Percentiles rank a stretch among this genome's conserved stretches.
These are phyloP conservation scores for Saccharomycopsis phalli DNA, from an alignment of 1,139 yeast genomes.

Conservation along the genomic window DNA sequence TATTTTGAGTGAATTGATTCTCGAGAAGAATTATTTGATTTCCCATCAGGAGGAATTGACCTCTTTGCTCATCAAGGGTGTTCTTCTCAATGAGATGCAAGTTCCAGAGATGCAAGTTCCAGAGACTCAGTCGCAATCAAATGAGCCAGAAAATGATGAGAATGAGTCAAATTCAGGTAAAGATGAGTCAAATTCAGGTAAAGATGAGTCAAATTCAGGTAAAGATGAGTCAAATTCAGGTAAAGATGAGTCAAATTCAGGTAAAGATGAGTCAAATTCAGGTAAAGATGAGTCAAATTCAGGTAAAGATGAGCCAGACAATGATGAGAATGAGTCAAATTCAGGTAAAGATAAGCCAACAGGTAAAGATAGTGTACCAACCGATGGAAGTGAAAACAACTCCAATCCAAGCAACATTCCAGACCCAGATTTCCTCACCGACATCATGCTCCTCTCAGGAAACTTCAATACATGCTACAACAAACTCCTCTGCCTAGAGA, in stretches of 20 bases:
- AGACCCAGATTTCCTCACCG: constrained; percentile 43
- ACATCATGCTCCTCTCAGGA: constrained; percentile 32
- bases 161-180: constrained; percentile 54
- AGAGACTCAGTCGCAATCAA: constrained; percentile 21
- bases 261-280: no score
- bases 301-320: no score
- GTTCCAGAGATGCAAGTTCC: constrained; percentile 7
- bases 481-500: constrained; percentile 47
- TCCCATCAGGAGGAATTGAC: constrained; percentile 40
- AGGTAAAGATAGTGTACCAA: neutral
- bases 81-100: constrained; percentile 41
- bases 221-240: no score
- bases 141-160: constrained; percentile 21
- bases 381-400: neutral
- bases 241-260: no score
- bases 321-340: constrained; percentile 35
- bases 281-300: no score
- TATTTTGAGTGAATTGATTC: constrained; percentile 51
- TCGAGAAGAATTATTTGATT: constrained; percentile 41
- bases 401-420: no score
- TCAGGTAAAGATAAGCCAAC: constrained; percentile 28
- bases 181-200: no score
- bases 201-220: no score
- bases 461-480: constrained; percentile 30
- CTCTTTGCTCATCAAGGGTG: constrained; percentile 48